phyloP scores from a whole-genome alignment of 2,329 filamentous ascomycete genomes.

The Byssoonygena ceratinophila region DNA sequence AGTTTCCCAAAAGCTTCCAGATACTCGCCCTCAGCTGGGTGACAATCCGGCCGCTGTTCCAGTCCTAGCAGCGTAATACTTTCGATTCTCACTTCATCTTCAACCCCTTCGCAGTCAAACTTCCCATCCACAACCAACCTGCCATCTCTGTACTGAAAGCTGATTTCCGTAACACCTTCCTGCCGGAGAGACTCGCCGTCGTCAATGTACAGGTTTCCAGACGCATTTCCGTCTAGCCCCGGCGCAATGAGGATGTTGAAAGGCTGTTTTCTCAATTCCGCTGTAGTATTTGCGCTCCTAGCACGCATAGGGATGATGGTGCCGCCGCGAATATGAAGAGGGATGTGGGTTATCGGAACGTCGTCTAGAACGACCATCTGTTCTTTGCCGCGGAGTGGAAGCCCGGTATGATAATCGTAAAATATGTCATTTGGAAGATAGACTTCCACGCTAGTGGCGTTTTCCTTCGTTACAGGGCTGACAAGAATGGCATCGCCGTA shows the following conservation, averaged over 20 bases:
- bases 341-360: slow-evolving; percentile 45
- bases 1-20: slow-evolving; percentile 5
- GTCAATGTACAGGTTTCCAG: slow-evolving; percentile 62
- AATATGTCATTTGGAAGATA: slow-evolving; percentile 50
- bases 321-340: slow-evolving; percentile 53
- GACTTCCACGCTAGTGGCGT: slow-evolving; percentile 43
- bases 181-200: slow-evolving; percentile 62
- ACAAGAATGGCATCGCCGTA: slow-evolving; percentile 48
- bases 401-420: slow-evolving; percentile 51
- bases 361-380: slow-evolving; percentile 35
- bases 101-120: slow-evolving; percentile 13
- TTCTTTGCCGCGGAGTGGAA: slow-evolving; percentile 38
- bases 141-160: slow-evolving; percentile 47
- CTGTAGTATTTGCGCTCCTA: slow-evolving; percentile 49
- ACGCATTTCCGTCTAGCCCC: slow-evolving; percentile 50
- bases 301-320: slow-evolving; percentile 48
- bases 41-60: background rate
- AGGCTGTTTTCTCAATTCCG: slow-evolving; percentile 48
- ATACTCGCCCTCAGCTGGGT: slow-evolving; percentile 6
- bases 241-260: slow-evolving; percentile 64
- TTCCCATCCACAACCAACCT: slow-evolving; percentile 19
- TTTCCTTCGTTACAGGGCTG: slow-evolving; percentile 45
- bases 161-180: slow-evolving; percentile 42
- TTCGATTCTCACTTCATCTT: slow-evolving; percentile 33
- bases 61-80: slow-evolving; percentile 44